Evolutionary conservation across 2,329 filamentous ascomycete species (phyloP).

Genomic region (Colletotrichum incanum): DNA sequence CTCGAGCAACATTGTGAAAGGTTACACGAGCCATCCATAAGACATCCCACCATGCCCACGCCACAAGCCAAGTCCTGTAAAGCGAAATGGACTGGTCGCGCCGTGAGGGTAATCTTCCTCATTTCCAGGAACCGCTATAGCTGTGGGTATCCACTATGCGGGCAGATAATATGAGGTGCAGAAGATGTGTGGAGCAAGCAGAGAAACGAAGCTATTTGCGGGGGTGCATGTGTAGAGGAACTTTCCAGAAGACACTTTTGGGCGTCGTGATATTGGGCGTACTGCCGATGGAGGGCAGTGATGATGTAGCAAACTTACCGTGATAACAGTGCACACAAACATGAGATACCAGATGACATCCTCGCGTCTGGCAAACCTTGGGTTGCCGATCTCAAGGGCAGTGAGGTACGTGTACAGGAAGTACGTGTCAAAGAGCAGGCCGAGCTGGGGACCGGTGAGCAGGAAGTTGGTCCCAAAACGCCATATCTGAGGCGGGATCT

Average conservation of each 20-base stretch:
- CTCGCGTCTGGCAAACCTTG: conserved; percentile 81
- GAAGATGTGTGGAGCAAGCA: conserved; percentile 14
- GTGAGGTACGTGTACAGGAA: conserved; percentile 83
- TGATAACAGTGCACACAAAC: conserved; percentile 79
- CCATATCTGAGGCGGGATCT: conserved; percentile 62
- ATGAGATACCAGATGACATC: conserved; percentile 86
- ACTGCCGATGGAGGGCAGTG: conserved; percentile 14
- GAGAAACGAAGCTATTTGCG: conserved; percentile 9
- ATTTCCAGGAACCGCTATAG: conserved; percentile 88
- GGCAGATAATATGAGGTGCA: conserved; percentile 79
- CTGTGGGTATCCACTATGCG: conserved; percentile 79
- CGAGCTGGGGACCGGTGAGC: conserved; percentile 56
- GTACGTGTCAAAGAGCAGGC: conserved; percentile 82
- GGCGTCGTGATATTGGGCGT: conserved; percentile 24
- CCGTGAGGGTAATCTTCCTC: conserved; percentile 85
- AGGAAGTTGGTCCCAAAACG: conserved; percentile 60
- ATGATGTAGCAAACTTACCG: conserved; percentile 75
- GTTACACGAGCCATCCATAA: conserved; percentile 78
- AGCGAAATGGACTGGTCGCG: conserved; percentile 76
- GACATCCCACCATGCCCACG: conserved; percentile 84
- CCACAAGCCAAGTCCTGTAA: conserved; percentile 72
- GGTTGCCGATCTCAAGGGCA: conserved; percentile 79
- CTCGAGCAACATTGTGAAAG: conserved; percentile 69
- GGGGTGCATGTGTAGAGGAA: conserved; percentile 23
- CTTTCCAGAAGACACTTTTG: conserved; percentile 14